Conservation (phyloP, 495 filamentous ascomycete species). For the Parathielavia appendiculata region DNA sequence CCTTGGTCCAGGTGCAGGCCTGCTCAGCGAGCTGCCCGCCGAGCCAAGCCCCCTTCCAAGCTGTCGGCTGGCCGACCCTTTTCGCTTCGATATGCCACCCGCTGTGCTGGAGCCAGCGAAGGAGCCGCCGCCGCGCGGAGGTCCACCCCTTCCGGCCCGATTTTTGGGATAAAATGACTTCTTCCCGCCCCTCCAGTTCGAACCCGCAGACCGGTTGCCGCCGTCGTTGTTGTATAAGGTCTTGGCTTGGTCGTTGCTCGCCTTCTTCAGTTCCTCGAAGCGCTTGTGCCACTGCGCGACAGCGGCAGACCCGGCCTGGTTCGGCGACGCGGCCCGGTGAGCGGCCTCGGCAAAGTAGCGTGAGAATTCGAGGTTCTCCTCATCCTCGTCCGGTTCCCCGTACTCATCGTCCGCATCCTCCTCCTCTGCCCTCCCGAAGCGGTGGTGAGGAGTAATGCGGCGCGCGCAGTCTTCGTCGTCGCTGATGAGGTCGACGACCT, state of each 20-base stretch:
- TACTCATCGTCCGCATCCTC: constrained; percentile 27
- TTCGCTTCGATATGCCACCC: constrained; percentile 33
- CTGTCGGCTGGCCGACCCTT: constrained; percentile 10
- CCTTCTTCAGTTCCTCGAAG: constrained; percentile 3
- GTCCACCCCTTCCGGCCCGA: constrained; percentile 24
- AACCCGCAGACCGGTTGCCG: not conserved
- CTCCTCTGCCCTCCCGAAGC: constrained; percentile 39
- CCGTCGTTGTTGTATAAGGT: not conserved
- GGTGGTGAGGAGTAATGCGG: constrained; percentile 32
- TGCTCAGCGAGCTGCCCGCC: constrained; percentile 1
- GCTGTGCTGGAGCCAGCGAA: constrained; percentile 6
- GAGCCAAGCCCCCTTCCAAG: constrained; percentile 1
- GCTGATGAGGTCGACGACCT: constrained; percentile 64
- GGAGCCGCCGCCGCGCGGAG: constrained; percentile 7
- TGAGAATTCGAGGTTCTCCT: constrained; percentile 16
- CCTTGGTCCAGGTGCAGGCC: not conserved
- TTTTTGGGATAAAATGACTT: constrained; percentile 14
- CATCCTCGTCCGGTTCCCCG: constrained; percentile 19
- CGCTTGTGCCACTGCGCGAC: constrained; percentile 20
- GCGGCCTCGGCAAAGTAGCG: constrained; percentile 14
- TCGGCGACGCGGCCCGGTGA: not conserved
- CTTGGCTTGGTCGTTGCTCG: constrained; percentile 6
- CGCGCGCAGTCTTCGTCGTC: constrained; percentile 55
- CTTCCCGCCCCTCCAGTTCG: constrained; percentile 17
- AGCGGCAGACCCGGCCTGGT: constrained; percentile 16